A percentile compares a stretch with the other conserved stretches of the same genome.
Evolutionary conservation across 495 filamentous ascomycete species (phyloP).

Genomic region (Aspergillus cristatus): DNA sequence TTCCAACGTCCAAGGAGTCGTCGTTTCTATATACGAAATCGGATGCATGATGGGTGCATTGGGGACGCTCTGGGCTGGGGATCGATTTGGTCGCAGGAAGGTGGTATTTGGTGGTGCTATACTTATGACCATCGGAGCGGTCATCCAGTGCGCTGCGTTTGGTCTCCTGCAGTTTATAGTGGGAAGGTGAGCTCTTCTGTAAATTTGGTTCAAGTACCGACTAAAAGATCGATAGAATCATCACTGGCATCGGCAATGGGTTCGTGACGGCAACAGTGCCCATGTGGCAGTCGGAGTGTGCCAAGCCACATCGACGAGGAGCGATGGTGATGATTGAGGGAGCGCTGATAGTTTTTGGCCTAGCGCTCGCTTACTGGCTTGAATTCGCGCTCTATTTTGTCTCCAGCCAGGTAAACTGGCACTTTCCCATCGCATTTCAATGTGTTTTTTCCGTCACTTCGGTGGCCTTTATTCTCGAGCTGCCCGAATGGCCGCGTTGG

Average conservation of each 20-base stretch:
- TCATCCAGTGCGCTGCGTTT: too few species aligned
- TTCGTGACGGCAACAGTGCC: constrained; percentile 4
- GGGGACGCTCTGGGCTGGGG: constrained; percentile 33
- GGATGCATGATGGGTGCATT: constrained; percentile 38
- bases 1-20: too few species aligned
- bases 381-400: constrained; percentile 35
- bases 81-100: constrained; percentile 24
- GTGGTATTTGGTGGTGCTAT: constrained; percentile 9
- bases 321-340: constrained; percentile 2
- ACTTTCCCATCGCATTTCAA: constrained; percentile 39
- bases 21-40: constrained; percentile 33
- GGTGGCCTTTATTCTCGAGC: constrained; percentile 7
- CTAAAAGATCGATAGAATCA: too few species aligned
- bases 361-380: constrained; percentile 18
- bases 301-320: constrained; percentile 1
- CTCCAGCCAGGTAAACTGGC: constrained; percentile 33
- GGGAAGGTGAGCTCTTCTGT: too few species aligned
- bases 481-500: constrained; percentile 21
- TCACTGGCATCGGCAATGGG: constrained; percentile 8
- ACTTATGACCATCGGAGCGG: constrained; percentile 13
- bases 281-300: constrained; percentile 5
- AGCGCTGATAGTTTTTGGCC: constrained; percentile 4
- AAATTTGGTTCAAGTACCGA: too few species aligned
- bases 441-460: constrained; percentile 28
- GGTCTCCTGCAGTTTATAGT: constrained; percentile 16